Conservation (phyloP, 2,329 filamentous ascomycete genomes). For the Aureobasidium sp. region DNA sequence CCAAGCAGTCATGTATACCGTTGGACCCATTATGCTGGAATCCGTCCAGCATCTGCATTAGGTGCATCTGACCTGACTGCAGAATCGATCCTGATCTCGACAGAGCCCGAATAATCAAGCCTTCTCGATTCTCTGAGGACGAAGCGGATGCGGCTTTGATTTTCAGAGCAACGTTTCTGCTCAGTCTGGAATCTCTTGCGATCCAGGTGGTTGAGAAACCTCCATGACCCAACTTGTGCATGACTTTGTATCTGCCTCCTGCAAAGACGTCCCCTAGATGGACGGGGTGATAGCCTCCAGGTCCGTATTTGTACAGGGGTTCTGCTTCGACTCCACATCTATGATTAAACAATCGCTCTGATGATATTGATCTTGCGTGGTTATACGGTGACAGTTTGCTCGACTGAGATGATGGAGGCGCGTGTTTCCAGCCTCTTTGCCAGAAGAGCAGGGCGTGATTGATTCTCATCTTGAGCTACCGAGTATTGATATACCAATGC, state of each 20-base stretch:
- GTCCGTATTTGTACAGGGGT: constrained; percentile 18
- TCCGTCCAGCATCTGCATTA: constrained; percentile 32
- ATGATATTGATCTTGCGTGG: not conserved
- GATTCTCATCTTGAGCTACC: not conserved
- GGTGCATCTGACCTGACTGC: constrained; percentile 23
- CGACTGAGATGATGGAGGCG: not conserved
- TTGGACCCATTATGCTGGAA: constrained; percentile 39
- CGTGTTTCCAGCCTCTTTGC: not conserved
- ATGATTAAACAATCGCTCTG: not conserved
- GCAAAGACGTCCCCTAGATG: constrained; percentile 27
- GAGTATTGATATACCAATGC: not conserved
- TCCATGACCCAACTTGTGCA: constrained; percentile 34
- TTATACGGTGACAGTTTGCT: not conserved
- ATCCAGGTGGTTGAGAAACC: constrained; percentile 33
- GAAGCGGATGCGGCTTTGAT: constrained; percentile 19
- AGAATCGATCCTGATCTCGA: constrained; percentile 8
- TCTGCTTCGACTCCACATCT: constrained; percentile 9
- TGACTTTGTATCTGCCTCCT: constrained; percentile 29
- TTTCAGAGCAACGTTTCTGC: constrained; percentile 24
- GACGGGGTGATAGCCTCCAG: constrained; percentile 32
- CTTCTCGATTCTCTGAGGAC: constrained; percentile 17
- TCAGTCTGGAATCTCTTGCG: constrained; percentile 29
- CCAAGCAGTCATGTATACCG: constrained; percentile 39
- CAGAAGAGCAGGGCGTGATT: not conserved
- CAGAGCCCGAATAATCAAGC: constrained; percentile 19